Evolutionary conservation across 2,329 filamentous ascomycete genomes (phyloP).

Genomic region (Hypoxylon sp.): DNA sequence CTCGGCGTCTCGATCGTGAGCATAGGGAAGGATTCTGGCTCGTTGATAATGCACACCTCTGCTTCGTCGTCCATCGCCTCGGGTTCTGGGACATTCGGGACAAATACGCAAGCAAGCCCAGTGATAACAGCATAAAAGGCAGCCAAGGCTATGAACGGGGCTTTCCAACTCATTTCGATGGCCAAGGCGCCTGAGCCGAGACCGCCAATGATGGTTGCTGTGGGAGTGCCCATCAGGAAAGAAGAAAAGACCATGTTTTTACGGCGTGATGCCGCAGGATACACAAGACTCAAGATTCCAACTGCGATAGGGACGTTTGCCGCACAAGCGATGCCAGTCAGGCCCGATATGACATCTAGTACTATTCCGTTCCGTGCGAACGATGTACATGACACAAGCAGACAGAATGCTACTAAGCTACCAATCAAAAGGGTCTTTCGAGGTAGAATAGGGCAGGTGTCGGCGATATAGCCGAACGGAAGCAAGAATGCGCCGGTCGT

Average conservation of each 20-base stretch:
- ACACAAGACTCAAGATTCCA: slow-evolving; percentile 53
- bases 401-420: slow-evolving; percentile 51
- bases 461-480: slow-evolving; percentile 54
- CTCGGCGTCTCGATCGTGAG: slow-evolving; percentile 41
- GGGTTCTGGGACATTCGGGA: slow-evolving; percentile 51
- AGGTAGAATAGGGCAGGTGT: slow-evolving; percentile 49
- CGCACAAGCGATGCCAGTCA: slow-evolving; percentile 55
- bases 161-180: slow-evolving; percentile 52
- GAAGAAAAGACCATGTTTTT: slow-evolving; percentile 55
- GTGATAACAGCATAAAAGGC: slow-evolving; percentile 51
- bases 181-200: slow-evolving; percentile 54
- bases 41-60: slow-evolving; percentile 41
- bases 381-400: slow-evolving; percentile 51
- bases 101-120: slow-evolving; percentile 49
- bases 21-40: slow-evolving; percentile 44
- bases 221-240: slow-evolving; percentile 55
- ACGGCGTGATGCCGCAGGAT: slow-evolving; percentile 52
- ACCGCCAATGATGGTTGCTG: slow-evolving; percentile 55
- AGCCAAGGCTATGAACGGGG: slow-evolving; percentile 53
- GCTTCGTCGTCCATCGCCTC: slow-evolving; percentile 38
- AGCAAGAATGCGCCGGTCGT: slow-evolving; percentile 54
- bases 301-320: slow-evolving; percentile 55
- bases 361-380: slow-evolving; percentile 51
- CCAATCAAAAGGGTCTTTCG: slow-evolving; percentile 53
- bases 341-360: slow-evolving; percentile 52